Evolutionary conservation across 768 basidiomycete species (phyloP).

Genomic region (Boletus rex-veris): DNA sequence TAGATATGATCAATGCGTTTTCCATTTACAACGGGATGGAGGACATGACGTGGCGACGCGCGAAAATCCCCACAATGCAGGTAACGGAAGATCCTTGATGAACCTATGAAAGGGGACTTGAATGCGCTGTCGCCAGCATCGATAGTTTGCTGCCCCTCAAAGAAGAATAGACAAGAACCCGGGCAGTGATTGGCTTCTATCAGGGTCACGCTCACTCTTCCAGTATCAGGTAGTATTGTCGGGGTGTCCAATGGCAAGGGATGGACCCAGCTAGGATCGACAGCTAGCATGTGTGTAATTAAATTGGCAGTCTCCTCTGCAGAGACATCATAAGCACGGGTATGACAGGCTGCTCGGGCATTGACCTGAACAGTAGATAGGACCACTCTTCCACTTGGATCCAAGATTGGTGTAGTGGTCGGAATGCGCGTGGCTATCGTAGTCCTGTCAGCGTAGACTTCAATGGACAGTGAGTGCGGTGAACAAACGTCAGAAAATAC

Average conservation of each 20-base stretch:
- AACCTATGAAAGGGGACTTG: constrained; percentile 69
- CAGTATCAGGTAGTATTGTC: constrained; percentile 72
- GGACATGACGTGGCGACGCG: constrained; percentile 82
- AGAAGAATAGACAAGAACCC: constrained; percentile 91
- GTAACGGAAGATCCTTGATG: constrained; percentile 72
- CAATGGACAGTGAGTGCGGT: background rate
- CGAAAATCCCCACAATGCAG: constrained; percentile 95
- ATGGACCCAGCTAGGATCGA: constrained; percentile 86
- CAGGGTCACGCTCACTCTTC: constrained; percentile 84
- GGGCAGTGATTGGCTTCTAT: constrained; percentile 99
- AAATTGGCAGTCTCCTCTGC: constrained; percentile 82
- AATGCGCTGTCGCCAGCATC: constrained; percentile 83
- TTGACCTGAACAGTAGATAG: constrained; percentile 86
- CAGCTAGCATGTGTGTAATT: constrained; percentile 86
- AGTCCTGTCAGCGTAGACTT: constrained; percentile 4
- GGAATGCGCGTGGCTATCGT: constrained; percentile 85
- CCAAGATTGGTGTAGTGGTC: constrained; percentile 95
- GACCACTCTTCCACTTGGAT: constrained; percentile 83
- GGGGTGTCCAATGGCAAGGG: constrained; percentile 80
- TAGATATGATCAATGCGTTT: constrained; percentile 87
- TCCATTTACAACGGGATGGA: constrained; percentile 79
- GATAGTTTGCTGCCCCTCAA: constrained; percentile 87
- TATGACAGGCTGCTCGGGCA: background rate
- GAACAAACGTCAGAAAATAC: constrained; percentile 80
- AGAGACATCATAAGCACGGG: background rate